Evolutionary conservation across 2,329 filamentous ascomycete species (phyloP).

Genomic region (Fusarium mexicanum): DNA sequence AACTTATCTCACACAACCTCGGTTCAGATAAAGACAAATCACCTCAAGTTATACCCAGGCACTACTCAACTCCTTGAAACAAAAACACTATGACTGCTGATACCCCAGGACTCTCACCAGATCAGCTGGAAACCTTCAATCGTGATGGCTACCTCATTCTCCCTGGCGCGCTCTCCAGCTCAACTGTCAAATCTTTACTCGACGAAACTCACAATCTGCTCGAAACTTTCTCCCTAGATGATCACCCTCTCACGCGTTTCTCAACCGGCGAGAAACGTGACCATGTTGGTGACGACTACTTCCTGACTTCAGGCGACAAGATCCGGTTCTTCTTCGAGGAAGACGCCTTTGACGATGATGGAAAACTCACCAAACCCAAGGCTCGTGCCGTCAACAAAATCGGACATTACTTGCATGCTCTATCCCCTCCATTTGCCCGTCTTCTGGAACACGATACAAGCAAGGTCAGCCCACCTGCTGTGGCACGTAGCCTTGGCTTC

Average conservation of each 20-base stretch:
- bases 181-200: slow-evolving; percentile 75
- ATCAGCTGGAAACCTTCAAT: slow-evolving; percentile 78
- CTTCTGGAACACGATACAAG: slow-evolving; percentile 57
- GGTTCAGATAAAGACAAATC: background rate
- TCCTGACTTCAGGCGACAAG: slow-evolving; percentile 89
- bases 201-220: slow-evolving; percentile 80
- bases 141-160: slow-evolving; percentile 91
- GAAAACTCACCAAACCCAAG: slow-evolving; percentile 80
- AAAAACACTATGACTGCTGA: slow-evolving; percentile 24
- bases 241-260: slow-evolving; percentile 94
- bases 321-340: slow-evolving; percentile 98
- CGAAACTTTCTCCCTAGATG: slow-evolving; percentile 76
- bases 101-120: slow-evolving; percentile 69
- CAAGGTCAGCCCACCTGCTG: slow-evolving; percentile 60
- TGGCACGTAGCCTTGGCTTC: slow-evolving; percentile 79
- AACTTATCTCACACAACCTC: slow-evolving; percentile 22
- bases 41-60: background rate
- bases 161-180: slow-evolving; percentile 74
- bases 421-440: slow-evolving; percentile 72
- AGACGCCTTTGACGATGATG: slow-evolving; percentile 78
- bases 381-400: slow-evolving; percentile 89
- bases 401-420: slow-evolving; percentile 78
- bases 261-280: slow-evolving; percentile 78
- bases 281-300: slow-evolving; percentile 95
- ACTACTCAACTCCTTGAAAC: too few species aligned